These are phyloP conservation scores for Blepharisma japonicum DNA, from an alignment of 73 alveolate species.

Conservation along the genomic window DNA sequence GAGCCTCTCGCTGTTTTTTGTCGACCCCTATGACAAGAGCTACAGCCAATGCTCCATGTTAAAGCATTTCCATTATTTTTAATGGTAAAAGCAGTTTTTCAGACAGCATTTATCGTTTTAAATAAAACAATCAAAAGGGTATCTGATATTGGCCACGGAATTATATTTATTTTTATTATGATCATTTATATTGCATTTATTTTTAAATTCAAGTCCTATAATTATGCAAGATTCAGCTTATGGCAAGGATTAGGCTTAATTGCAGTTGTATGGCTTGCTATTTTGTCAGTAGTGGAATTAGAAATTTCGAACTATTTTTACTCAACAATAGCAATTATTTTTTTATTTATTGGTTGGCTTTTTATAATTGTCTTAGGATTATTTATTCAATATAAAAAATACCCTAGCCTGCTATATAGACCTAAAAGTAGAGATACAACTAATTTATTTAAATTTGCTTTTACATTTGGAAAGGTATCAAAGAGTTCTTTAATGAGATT, in stretches of 20 bases:
- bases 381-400: no score
- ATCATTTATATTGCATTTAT: neutral
- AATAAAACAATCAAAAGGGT: conserved; percentile 1
- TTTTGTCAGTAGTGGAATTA: neutral
- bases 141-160: neutral
- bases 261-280: neutral
- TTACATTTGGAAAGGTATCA: no score
- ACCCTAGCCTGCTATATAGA: no score
- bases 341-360: no score
- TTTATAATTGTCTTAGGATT: no score
- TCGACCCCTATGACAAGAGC: neutral
- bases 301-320: no score
- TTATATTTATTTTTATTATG: neutral
- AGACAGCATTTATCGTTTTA: neutral
- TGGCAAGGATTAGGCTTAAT: neutral
- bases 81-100: neutral
- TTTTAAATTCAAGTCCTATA: neutral
- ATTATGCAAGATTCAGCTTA: conserved; percentile 1
- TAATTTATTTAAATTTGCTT: no score
- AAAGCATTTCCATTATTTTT: neutral
- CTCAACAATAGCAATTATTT: no score
- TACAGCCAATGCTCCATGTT: neutral
- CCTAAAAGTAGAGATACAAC: no score
- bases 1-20: neutral
- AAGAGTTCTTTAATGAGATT: no score